Evolutionary conservation across 192 early-diverging fungal species (phyloP).

Genomic region (Umbelopsis ramanniana): DNA sequence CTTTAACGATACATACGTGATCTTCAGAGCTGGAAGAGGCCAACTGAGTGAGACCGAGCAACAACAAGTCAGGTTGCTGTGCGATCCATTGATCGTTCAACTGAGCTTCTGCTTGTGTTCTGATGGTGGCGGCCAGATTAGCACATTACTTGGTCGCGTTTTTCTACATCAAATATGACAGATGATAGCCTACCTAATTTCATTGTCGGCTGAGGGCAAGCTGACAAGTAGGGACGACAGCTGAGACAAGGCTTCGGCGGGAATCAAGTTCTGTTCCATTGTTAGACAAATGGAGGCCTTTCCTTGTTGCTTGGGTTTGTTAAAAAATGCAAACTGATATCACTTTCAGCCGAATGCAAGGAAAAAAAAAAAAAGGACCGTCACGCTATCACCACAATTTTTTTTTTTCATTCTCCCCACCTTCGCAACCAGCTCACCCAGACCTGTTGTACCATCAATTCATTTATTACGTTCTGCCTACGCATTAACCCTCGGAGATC

Average conservation of each 20-base stretch:
- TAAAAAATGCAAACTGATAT: slow-evolving; percentile 12
- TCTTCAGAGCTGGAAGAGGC: slow-evolving; percentile 37
- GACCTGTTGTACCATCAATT: too few species aligned
- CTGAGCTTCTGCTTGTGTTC: slow-evolving; percentile 51
- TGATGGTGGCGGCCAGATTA: slow-evolving; percentile 18
- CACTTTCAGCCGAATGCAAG: slow-evolving; percentile 23
- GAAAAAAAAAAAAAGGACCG: slow-evolving; percentile 25
- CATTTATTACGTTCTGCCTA: too few species aligned
- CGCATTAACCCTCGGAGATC: too few species aligned
- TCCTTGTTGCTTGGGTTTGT: neutral
- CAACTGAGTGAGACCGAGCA: slow-evolving; percentile 53
- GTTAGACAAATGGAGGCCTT: slow-evolving; percentile 7
- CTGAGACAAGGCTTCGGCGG: slow-evolving; percentile 52
- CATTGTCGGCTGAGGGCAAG: slow-evolving; percentile 54
- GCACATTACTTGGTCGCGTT: slow-evolving; percentile 1
- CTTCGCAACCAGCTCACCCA: too few species aligned
- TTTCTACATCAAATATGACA: neutral
- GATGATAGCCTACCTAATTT: slow-evolving; percentile 31
- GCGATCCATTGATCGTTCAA: slow-evolving; percentile 61
- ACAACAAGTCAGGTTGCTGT: slow-evolving; percentile 50
- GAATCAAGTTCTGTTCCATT: slow-evolving; percentile 40
- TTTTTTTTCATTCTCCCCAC: too few species aligned
- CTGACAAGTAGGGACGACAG: slow-evolving; percentile 50
- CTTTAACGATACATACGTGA: slow-evolving; percentile 31
- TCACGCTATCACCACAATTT: neutral